Evolutionary conservation across 2,329 filamentous ascomycete genomes (phyloP), one percentile per base, ranked within the genome.

Genomic region (Cryphonectria carpinicola): DNA sequence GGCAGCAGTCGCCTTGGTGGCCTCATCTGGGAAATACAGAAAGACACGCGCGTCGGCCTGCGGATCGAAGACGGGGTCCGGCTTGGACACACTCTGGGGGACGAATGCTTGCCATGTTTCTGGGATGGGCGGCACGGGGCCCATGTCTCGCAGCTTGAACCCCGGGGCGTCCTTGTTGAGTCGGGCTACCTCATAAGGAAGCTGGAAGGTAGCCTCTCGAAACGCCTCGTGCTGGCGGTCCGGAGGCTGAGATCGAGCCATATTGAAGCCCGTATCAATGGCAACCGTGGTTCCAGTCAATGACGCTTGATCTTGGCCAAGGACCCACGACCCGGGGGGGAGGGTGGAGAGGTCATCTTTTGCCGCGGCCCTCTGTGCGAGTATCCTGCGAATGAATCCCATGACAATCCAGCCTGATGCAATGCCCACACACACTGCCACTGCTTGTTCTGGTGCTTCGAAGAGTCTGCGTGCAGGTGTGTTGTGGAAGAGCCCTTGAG

Each of bases 161-260:
- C 25, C 56, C 13, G 56, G 35, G 4, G 64, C 64, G 22, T 56
- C 64, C 1, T 25, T 37, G 35, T 56, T 70, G 64, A 70, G 64
- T 11, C 64, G 65, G 64, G 65, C 64, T 2, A 67, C 17, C 64
- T 70, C 68, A 10, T 62, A 19, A 14, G 68, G 68, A 13, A 70
- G 41, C 10, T 37, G 35, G 64, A 67, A 70, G 65, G 56, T 67
- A 28, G 58, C 68, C 22, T 67, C 64, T 5, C 64, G 25, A 8
- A 63, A 46, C 1, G 58, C 46, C 14, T 67, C 41, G 7, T 64
- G 35, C 19, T 61, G 68, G 10, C 8, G 25, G 2, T 19, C 52
- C n/a, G 1, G 6, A 13, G 68, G 56, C 13, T 17, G 5, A 19
- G 37, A 19, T 8, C 58, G 25, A 4, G 68, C 68, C 43, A 70